phyloP scores from a whole-genome alignment of 129 eudicot genomes.

The Pittosporum tobira region DNA sequence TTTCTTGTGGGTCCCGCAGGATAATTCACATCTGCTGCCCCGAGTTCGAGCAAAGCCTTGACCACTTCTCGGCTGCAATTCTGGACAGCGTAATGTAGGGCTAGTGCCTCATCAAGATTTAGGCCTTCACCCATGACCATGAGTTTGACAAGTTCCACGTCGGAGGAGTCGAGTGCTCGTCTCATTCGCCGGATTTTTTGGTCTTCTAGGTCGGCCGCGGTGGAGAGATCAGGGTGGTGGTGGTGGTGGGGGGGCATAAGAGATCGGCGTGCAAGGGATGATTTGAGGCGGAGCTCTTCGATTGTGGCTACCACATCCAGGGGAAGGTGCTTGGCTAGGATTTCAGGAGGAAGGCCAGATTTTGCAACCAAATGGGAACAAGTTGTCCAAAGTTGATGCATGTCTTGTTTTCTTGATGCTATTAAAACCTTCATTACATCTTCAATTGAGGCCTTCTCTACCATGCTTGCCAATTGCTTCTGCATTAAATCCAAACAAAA shows the following conservation, averaged over 20 bases:
- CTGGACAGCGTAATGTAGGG: conserved; percentile 81
- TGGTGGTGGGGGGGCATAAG: conserved; percentile 46
- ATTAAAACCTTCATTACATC: conserved; percentile 90
- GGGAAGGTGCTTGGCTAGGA: conserved; percentile 87
- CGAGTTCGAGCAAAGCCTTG: conserved; percentile 81
- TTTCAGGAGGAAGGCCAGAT: conserved; percentile 90
- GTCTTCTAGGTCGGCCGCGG: conserved; percentile 59
- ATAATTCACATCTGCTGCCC: conserved; percentile 90
- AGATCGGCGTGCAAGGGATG: conserved; percentile 52
- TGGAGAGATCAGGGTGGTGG: conserved; percentile 37
- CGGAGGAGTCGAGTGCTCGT: conserved; percentile 92
- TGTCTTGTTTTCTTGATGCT: conserved; percentile 94
- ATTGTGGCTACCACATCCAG: conserved; percentile 65
- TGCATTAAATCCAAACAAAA: conserved; percentile 22
- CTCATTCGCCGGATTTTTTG: conserved; percentile 88
- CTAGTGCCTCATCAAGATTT: conserved; percentile 76
- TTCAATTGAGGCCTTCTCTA: conserved; percentile 96
- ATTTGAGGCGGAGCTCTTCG: conserved; percentile 80
- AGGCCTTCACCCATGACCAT: conserved; percentile 99
- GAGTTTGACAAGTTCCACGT: conserved; percentile 89
- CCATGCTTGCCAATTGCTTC: conserved; percentile 89
- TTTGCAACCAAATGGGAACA: conserved; percentile 90
- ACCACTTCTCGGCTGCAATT: conserved; percentile 88
- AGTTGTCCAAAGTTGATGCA: conserved; percentile 90
- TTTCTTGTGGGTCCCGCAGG: conserved; percentile 92